These are phyloP conservation scores for Volutella citrinella DNA, from an alignment of 2,329 filamentous ascomycete genomes.

Conservation along the genomic window DNA sequence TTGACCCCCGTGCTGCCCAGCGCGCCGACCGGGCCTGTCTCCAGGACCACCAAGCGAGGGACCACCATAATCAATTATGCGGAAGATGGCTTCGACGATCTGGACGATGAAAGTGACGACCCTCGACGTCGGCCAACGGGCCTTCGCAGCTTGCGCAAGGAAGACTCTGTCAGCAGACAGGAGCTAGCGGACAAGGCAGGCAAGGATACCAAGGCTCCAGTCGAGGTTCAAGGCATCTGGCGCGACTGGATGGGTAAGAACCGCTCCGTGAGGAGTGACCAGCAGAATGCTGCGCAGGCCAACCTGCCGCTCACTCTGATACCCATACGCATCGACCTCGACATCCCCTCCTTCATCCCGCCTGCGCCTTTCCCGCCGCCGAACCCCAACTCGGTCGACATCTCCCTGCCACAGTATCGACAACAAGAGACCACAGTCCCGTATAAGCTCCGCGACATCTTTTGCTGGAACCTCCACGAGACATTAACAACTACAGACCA, in stretches of 20 bases:
- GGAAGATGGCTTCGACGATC: constrained; percentile 88
- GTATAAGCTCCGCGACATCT: constrained; percentile 90
- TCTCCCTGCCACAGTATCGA: constrained; percentile 74
- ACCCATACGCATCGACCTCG: constrained; percentile 93
- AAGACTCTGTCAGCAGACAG: constrained; percentile 62
- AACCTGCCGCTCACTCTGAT: constrained; percentile 85
- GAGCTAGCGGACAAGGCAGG: constrained; percentile 74
- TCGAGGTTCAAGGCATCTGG: constrained; percentile 87
- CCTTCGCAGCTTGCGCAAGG: constrained; percentile 75
- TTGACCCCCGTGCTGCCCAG: constrained; percentile 79
- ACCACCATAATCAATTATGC: constrained; percentile 98
- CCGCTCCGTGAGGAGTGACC: constrained; percentile 51
- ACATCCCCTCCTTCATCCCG: constrained; percentile 76
- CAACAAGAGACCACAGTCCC: constrained; percentile 75
- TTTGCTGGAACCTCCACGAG: constrained; percentile 97
- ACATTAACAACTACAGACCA: constrained; percentile 91
- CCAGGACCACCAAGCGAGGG: constrained; percentile 93
- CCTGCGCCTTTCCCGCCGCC: constrained; percentile 62
- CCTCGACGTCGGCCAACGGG: constrained; percentile 77
- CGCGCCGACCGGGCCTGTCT: constrained; percentile 59
- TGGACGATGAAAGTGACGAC: constrained; percentile 71
- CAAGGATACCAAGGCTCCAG: constrained; percentile 75
- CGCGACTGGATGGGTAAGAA: constrained; percentile 91
- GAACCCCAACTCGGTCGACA: constrained; percentile 62
- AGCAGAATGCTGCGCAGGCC: constrained; percentile 63